Base-by-base conservation (phyloP, 208 protist genomes). In the Phytomonas sp. region DNA sequence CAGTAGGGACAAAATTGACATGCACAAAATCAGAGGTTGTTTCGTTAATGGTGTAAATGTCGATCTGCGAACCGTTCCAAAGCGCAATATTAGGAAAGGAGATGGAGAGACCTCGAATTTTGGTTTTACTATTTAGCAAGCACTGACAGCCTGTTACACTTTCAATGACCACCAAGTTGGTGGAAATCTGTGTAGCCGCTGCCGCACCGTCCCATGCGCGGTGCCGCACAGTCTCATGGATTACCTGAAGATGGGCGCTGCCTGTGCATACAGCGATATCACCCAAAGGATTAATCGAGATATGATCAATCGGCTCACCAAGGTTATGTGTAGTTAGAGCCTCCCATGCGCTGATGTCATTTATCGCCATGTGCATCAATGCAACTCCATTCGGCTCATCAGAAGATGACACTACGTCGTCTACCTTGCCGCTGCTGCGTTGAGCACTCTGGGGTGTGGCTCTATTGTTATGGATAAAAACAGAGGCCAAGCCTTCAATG, bases 31-130 rank as follows among this genome's bases (percentile, higher is more conserved):
- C 81, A 9, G 87, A 95, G 2, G 83, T 91, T 28, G 82, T 66
- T 72, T 95, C 89, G 81, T 95, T 90, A 70, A 96, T 91, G 56
- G 83, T 84, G 78, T 93, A 97, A 23, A 96, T 64, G 66, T 94
- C 88, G 60, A 97, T 94, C 76, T 94, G 83, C 26, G 81, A 80
- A 34, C 88, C 91, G 65, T 82, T 91, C 89, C 90, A 97, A n/a
- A 96, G 71, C 11, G 84, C 89, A 65, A 97, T 92, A 66, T 88
- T 83, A 4, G 92, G 88, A 66, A 94, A 94, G 15, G 84, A 77
- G 46, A 94, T 82, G 43, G 87, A 91, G 28, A 97, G 37, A 28
- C 89, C 94, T 37, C 84, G 79, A 65, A 96, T 80, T 63, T 85
- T 92, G 62, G 70, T 81, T 32, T 71, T 80, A 70, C 83, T 95